Evolutionary conservation across 768 basidiomycete species (phyloP).

Genomic region (Scleroderma bovista): DNA sequence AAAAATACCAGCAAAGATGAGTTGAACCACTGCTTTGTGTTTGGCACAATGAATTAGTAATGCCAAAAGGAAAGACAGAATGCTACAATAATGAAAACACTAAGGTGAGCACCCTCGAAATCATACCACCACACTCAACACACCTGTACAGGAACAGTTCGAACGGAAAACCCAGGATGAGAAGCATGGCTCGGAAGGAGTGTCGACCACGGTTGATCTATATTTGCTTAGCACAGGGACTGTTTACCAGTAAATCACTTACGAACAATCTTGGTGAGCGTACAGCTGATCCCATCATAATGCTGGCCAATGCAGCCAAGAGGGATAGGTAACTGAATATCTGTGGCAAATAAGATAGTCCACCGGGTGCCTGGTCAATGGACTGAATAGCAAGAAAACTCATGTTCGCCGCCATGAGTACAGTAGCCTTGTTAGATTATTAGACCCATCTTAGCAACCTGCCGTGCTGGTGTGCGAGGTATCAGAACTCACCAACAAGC

Average conservation of each 20-base stretch:
- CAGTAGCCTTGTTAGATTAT: conserved; percentile 34
- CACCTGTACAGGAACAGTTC: neutral
- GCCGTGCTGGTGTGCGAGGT: neutral
- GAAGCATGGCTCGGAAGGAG: neutral
- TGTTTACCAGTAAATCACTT: neutral
- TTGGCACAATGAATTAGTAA: neutral
- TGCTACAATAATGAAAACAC: neutral
- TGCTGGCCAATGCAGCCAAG: neutral
- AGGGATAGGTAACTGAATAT: neutral
- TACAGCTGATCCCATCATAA: neutral
- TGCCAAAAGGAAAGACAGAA: neutral
- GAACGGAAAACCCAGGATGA: neutral
- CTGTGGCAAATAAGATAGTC: neutral
- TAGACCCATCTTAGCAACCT: neutral
- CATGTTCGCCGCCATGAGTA: conserved; percentile 47
- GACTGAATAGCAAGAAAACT: conserved; percentile 46
- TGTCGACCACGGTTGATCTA: neutral
- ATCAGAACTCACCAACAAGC: neutral
- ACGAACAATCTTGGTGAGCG: neutral
- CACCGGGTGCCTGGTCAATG: conserved; percentile 9
- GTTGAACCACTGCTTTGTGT: neutral
- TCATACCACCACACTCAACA: neutral
- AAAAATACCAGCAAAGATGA: neutral
- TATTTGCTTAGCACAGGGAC: neutral
- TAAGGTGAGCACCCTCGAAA: neutral